Base-by-base conservation (phyloP, 306 rosid genomes). In the Fagus sylvatica region DNA sequence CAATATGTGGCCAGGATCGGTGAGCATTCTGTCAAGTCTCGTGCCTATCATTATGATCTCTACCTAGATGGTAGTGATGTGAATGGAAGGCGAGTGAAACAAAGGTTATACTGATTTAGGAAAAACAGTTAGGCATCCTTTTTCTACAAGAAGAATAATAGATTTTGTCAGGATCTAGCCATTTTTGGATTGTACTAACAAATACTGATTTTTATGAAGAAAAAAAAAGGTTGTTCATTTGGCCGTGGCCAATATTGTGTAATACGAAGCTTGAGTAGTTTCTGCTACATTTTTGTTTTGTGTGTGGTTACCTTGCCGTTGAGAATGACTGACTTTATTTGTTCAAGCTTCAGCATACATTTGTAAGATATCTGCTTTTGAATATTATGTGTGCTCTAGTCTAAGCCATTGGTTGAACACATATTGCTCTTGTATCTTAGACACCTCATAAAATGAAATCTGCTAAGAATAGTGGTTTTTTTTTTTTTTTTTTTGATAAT, bases 31-130 rank as follows among this genome's bases (percentile, higher is more conserved):
- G 76, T 62, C 42, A 57, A 74, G 56, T 75, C 75, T 71, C 74
- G 75, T 54, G 90, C 81, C 37, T 76, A 65, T 34, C 82, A 84
- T 39, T 83, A 81, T 48, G 77, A 65, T 37, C 72, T 73, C 53
- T 84, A 81, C 60, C 68, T 86, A 43, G 95, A 90, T 56, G 93
- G 93, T 57, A 83, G 93, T 2, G 97, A 93, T 81, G 71, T 82
- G 57, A 87, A 89, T 76, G 92, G 97, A 71, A 90, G 98, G 77
- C 92, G 98, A 56, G 94, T 93, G 71, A 91, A 89, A 78, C 92
- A 83, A 73, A 88, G 97, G 72, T 78, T 93, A 71, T 85, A 84
- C 66, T 88, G 87, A 80, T 66, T 39, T 64, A 17, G 81, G 77
- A 80, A 46, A n/a, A 28, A 60, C 36, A 12, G 30, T 39, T 16